phyloP scores from a whole-genome alignment of 2,329 filamentous ascomycete species.

The Epichloe aotearoae region DNA sequence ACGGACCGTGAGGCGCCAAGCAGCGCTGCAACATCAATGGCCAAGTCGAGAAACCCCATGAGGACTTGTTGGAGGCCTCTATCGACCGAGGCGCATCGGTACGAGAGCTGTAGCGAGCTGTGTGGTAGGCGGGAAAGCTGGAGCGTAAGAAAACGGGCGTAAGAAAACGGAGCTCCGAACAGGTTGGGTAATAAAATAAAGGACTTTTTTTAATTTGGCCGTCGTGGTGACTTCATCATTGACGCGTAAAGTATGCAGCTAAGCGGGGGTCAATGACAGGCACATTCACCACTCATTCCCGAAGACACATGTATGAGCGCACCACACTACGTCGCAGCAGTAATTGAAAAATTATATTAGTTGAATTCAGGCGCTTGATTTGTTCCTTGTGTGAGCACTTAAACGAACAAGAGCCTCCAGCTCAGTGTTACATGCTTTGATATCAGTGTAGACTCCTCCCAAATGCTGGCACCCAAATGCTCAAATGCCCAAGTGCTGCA shows the following conservation, averaged over 20 bases:
- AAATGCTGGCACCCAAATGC: background rate
- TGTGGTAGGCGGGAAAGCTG: background rate
- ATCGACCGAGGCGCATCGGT: constrained; percentile 13
- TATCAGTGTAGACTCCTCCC: background rate
- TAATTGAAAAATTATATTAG: background rate
- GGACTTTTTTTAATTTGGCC: background rate
- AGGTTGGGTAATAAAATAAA: background rate
- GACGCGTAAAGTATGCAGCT: background rate
- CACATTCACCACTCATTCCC: background rate
- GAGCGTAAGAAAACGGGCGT: too few species aligned
- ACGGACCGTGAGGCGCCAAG: constrained; percentile 57
- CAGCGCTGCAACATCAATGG: constrained; percentile 57
- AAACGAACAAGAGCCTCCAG: background rate
- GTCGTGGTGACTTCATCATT: background rate
- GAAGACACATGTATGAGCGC: background rate
- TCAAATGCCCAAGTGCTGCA: background rate
- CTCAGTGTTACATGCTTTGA: background rate
- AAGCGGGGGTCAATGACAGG: background rate
- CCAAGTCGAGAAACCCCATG: constrained; percentile 51
- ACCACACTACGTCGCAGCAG: background rate
- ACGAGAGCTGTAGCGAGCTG: background rate
- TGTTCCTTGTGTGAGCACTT: background rate
- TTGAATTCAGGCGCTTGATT: background rate
- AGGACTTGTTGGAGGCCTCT: constrained; percentile 14
- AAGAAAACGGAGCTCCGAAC: too few species aligned